Evolutionary conservation across 805 yeast species (phyloP).

Genomic region (Candida tallmaniae): DNA sequence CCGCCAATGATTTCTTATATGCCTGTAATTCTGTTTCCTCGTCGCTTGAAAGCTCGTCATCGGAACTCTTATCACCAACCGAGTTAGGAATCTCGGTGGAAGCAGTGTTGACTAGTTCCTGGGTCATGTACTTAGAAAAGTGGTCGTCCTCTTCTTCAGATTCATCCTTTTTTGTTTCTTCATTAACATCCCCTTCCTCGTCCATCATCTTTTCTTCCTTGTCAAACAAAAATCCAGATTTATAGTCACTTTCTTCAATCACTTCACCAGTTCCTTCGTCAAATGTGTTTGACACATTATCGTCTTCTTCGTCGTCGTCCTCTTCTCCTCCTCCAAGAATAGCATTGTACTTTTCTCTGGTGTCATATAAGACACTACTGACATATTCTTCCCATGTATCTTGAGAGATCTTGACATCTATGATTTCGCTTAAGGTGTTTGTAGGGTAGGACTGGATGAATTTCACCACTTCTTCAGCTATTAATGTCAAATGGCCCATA

Average conservation of each 20-base stretch:
- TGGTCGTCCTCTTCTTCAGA: conserved; percentile 44
- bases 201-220: conserved; percentile 21
- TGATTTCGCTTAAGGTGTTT: conserved; percentile 31
- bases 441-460: conserved; percentile 49
- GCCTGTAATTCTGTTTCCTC: neutral
- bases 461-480: conserved; percentile 94
- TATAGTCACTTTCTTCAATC: conserved; percentile 28
- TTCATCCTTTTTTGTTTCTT: conserved; percentile 11
- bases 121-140: conserved; percentile 71
- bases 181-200: conserved; percentile 12
- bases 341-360: conserved; percentile 91
- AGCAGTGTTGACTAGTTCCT: conserved; percentile 58
- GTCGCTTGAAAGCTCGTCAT: conserved; percentile 43
- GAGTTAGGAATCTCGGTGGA: conserved; percentile 26
- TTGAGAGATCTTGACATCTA: conserved; percentile 35
- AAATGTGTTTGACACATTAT: conserved; percentile 21
- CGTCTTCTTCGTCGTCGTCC: conserved; percentile 36
- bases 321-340: conserved; percentile 78
- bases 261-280: conserved; percentile 38
- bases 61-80: conserved; percentile 12
- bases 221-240: conserved; percentile 27
- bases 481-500: conserved; percentile 92
- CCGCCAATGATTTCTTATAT: conserved; percentile 12
- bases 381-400: conserved; percentile 78
- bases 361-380: conserved; percentile 75